A percentile compares a stretch with the other conserved stretches of the same genome.
Evolutionary conservation across 805 yeast species (phyloP).

Genomic region (Nakazawaea pomicola): DNA sequence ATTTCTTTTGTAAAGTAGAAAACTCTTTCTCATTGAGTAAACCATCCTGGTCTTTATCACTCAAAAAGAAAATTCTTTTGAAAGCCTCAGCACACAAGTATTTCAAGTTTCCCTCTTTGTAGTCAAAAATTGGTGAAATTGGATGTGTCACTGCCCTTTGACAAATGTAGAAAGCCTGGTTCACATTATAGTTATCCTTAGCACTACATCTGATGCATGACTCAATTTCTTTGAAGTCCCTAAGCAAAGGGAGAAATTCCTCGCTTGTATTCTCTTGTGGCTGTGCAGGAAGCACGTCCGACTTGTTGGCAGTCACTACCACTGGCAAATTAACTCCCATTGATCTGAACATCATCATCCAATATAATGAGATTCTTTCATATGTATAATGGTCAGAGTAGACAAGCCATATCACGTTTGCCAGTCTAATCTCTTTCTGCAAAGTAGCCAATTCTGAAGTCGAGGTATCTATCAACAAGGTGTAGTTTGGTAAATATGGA

Average conservation of each 20-base stretch:
- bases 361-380: slow-evolving; percentile 84
- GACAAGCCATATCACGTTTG: slow-evolving; percentile 92
- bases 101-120: slow-evolving; percentile 81
- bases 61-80: slow-evolving; percentile 72
- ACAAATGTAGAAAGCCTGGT: slow-evolving; percentile 88
- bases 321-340: slow-evolving; percentile 92
- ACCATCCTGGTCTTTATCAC: slow-evolving; percentile 92
- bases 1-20: slow-evolving; percentile 59
- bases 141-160: slow-evolving; percentile 93
- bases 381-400: slow-evolving; percentile 93
- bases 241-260: slow-evolving; percentile 78
- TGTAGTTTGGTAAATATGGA: slow-evolving; percentile 55
- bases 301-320: slow-evolving; percentile 83
- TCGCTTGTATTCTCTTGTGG: slow-evolving; percentile 53
- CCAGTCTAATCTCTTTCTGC: slow-evolving; percentile 70
- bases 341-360: slow-evolving; percentile 92
- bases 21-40: slow-evolving; percentile 68
- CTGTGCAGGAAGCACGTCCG: slow-evolving; percentile 38
- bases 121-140: slow-evolving; percentile 85
- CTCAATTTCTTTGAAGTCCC: slow-evolving; percentile 92
- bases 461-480: slow-evolving; percentile 77
- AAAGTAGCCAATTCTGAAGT: slow-evolving; percentile 56
- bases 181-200: slow-evolving; percentile 74
- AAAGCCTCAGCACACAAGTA: slow-evolving; percentile 74
- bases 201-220: slow-evolving; percentile 90